Percentiles rank a stretch among this genome's conserved stretches.
phyloP scores from a whole-genome alignment of 768 basidiomycete genomes.

The Asterophora parasitica region DNA sequence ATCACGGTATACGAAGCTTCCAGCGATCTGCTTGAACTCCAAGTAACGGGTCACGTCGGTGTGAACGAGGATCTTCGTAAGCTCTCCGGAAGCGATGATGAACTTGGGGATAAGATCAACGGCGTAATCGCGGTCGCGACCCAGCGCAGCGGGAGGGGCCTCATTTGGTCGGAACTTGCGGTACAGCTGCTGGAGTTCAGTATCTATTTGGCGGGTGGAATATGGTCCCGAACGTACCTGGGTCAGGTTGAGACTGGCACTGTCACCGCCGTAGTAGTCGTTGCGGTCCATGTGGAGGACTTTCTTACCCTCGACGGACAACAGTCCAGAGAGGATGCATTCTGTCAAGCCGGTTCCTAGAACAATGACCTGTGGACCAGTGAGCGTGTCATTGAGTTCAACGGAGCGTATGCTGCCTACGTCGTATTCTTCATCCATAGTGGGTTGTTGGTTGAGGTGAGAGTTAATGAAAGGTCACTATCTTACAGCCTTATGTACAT shows the following conservation, averaged over 20 bases:
- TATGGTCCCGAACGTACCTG: conserved; percentile 55
- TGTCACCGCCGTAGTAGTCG: conserved; percentile 98
- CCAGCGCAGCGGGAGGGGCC: conserved; percentile 75
- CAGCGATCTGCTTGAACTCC: conserved; percentile 99
- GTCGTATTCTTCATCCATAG: conserved; percentile 99
- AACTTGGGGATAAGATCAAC: conserved; percentile 99
- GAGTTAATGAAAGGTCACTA: conserved; percentile 2
- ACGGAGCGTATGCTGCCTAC: conserved; percentile 35
- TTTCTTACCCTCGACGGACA: conserved; percentile 99
- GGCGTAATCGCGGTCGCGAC: conserved; percentile 96
- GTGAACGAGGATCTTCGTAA: conserved; percentile 97
- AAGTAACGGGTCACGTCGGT: conserved; percentile 98
- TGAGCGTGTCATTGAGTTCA: conserved; percentile 12
- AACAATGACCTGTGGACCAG: conserved; percentile 63
- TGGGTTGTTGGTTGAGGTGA: conserved; percentile 12
- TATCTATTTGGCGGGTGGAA: neutral
- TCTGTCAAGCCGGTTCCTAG: conserved; percentile 97
- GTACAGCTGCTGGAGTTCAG: conserved; percentile 61
- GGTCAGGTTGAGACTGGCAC: conserved; percentile 93
- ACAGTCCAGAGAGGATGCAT: conserved; percentile 94
- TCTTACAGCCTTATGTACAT: conserved; percentile 17
- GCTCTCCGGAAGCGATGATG: conserved; percentile 96
- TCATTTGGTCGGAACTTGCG: conserved; percentile 87
- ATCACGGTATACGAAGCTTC: conserved; percentile 96
- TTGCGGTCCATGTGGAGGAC: conserved; percentile 99